Base-by-base conservation (phyloP, 2,329 filamentous ascomycete genomes). In the Sporothrix humicola region DNA sequence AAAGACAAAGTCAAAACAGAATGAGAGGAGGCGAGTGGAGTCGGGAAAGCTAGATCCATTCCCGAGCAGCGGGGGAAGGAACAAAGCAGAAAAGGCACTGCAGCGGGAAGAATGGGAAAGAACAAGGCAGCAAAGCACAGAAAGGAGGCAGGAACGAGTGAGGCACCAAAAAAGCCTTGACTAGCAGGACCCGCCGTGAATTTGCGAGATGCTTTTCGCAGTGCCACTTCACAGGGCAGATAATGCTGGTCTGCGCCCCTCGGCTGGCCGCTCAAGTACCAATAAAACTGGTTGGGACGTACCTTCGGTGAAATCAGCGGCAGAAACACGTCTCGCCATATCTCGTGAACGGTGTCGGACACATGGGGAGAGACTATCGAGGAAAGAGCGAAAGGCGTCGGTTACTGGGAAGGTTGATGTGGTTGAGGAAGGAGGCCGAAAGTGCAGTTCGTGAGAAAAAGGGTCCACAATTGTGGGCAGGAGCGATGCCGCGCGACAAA, bases 251-350 rank as follows among this genome's bases (percentile, higher is more conserved):
- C 23, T 17, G 20, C 46, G 23, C 20, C 65, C 65, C 65, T 52
- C 46, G 23, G 26, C 3, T 20, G 48, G 44, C 31, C 7, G 8
- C n/a, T 58, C 20, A 59, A 50, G 54, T 52, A 61, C 69, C 54
- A 50, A 61, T 61, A 46, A 50, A 37, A 56, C 17, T 26, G 69
- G 69, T 10, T 59, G 13, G 37, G 48, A 71, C 69, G 69, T 48
- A 71, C 69, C 54, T 71, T 61, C 69, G 54, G 69, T 44, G 54
- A 42, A 48, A 61, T 71, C 69, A 71, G 54, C 69, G 42, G 52
- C 54, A 59, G 54, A 44, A 61, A 37, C 52, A 46, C 54, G 69
- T 61, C 69, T 71, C 54, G 69, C 54, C 69, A 71, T 71, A 20
- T 58, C 68, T 20, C 9, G n/a, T 15, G n/a, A n/a, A 12, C 52